phyloP scores from a whole-genome alignment of 2,329 filamentous ascomycete species.

The Colletotrichum karsti region DNA sequence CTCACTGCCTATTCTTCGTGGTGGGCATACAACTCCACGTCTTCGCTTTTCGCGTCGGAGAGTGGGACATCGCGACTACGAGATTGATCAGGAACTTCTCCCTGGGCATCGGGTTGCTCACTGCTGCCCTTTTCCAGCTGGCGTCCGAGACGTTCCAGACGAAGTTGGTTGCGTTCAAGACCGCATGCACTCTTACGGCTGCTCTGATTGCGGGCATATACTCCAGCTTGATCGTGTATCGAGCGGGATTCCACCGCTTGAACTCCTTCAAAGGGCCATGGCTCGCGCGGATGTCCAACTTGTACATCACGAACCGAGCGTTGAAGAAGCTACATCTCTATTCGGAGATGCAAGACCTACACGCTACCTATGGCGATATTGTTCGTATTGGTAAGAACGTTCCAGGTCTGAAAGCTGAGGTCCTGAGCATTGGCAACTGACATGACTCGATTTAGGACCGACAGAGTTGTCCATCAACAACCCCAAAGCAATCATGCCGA shows the following conservation, averaged over 20 bases:
- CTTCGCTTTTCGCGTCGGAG: constrained; percentile 34
- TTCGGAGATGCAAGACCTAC: constrained; percentile 36
- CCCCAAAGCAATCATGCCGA: constrained; percentile 35
- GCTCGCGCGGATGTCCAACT: constrained; percentile 35
- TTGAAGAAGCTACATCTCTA: constrained; percentile 34
- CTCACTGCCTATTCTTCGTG: constrained; percentile 10
- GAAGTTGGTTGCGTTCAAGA: neutral
- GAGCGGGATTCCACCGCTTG: constrained; percentile 35
- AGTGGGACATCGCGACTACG: constrained; percentile 34
- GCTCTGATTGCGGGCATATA: constrained; percentile 25
- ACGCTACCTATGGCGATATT: constrained; percentile 39
- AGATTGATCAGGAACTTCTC: constrained; percentile 23
- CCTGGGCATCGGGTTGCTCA: neutral
- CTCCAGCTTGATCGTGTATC: constrained; percentile 32
- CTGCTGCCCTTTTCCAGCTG: constrained; percentile 2
- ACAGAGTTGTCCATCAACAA: constrained; percentile 41
- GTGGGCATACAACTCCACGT: constrained; percentile 28
- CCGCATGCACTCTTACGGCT: neutral
- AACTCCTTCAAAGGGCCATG: constrained; percentile 39
- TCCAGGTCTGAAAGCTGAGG: neutral
- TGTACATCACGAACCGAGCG: constrained; percentile 30
- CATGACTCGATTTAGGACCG: constrained; percentile 33
- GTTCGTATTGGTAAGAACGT: constrained; percentile 35
- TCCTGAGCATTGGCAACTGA: neutral
- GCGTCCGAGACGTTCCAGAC: neutral